Conservation (phyloP, 2,329 filamentous ascomycete genomes). For the Neonectria hederae region DNA sequence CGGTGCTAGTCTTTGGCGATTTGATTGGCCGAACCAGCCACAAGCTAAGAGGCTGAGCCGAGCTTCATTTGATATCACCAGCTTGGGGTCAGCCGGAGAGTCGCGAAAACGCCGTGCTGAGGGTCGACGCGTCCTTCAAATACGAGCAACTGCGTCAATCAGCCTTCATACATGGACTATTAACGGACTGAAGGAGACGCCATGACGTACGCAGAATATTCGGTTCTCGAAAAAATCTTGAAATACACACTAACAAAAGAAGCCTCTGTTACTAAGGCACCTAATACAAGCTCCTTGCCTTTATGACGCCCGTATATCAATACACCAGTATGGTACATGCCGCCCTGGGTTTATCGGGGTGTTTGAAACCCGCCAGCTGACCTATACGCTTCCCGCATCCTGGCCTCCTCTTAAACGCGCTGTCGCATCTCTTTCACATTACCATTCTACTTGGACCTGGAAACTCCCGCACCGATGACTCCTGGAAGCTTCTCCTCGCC, state of each 20-base stretch:
- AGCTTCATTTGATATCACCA: background rate
- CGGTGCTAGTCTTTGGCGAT: background rate
- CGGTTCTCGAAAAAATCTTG: constrained; percentile 15
- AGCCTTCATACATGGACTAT: background rate
- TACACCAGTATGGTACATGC: constrained; percentile 46
- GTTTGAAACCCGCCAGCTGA: constrained; percentile 30
- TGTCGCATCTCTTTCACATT: background rate
- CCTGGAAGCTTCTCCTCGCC: constrained; percentile 89
- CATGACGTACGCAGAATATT: constrained; percentile 2
- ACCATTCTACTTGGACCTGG: constrained; percentile 67
- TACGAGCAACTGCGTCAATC: background rate
- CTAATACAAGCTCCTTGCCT: constrained; percentile 43
- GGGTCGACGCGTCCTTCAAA: background rate
- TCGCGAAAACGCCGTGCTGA: constrained; percentile 27
- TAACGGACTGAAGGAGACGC: background rate
- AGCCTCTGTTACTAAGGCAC: constrained; percentile 38
- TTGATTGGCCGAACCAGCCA: constrained; percentile 26
- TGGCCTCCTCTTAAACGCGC: constrained; percentile 23
- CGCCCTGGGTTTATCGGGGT: constrained; percentile 35
- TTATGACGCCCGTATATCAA: constrained; percentile 45
- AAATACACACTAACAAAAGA: constrained; percentile 43
- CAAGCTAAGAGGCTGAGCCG: constrained; percentile 17
- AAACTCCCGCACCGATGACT: constrained; percentile 95
- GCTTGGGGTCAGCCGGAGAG: constrained; percentile 18
- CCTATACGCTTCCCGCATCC: constrained; percentile 37